These are phyloP conservation scores for Phoma sp. DNA, from an alignment of 2,329 filamentous ascomycete genomes.

Conservation along the genomic window DNA sequence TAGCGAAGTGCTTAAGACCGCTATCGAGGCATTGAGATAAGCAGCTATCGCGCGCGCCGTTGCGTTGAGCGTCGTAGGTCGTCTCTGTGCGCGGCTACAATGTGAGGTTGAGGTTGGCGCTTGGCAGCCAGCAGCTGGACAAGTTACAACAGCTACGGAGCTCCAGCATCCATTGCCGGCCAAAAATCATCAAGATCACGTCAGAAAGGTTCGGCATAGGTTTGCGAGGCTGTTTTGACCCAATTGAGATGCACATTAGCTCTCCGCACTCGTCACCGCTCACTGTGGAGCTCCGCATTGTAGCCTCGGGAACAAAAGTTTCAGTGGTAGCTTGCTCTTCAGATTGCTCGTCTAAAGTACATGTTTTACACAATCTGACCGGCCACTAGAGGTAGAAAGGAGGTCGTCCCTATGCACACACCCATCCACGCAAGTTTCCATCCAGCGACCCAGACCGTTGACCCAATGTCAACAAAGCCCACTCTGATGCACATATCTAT, in stretches of 20 bases:
- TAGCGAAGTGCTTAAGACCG: background rate
- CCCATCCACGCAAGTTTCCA: conserved; percentile 48
- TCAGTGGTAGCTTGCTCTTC: conserved; percentile 50
- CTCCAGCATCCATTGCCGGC: conserved; percentile 20
- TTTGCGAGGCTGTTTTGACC: conserved; percentile 28
- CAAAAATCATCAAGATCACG: conserved; percentile 28
- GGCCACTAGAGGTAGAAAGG: conserved; percentile 48
- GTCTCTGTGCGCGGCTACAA: conserved; percentile 2
- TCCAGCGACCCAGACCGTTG: conserved; percentile 44
- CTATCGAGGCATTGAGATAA: background rate
- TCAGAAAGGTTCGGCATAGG: conserved; percentile 26
- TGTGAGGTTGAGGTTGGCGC: conserved; percentile 34
- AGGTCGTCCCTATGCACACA: conserved; percentile 50
- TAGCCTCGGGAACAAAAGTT: conserved; percentile 36
- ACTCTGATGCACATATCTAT: conserved; percentile 46
- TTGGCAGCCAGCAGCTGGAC: conserved; percentile 38
- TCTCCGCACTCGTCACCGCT: conserved; percentile 36
- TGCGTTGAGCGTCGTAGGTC: conserved; percentile 9
- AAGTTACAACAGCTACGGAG: conserved; percentile 28
- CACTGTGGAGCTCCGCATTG: conserved; percentile 24
- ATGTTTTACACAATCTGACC: conserved; percentile 53
- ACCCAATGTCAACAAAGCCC: conserved; percentile 39
- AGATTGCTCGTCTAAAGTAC: conserved; percentile 52
- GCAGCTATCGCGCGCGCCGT: background rate
- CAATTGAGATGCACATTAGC: conserved; percentile 35